Base-by-base conservation (phyloP, 768 basidiomycete genomes). In the Mycena galopus region DNA sequence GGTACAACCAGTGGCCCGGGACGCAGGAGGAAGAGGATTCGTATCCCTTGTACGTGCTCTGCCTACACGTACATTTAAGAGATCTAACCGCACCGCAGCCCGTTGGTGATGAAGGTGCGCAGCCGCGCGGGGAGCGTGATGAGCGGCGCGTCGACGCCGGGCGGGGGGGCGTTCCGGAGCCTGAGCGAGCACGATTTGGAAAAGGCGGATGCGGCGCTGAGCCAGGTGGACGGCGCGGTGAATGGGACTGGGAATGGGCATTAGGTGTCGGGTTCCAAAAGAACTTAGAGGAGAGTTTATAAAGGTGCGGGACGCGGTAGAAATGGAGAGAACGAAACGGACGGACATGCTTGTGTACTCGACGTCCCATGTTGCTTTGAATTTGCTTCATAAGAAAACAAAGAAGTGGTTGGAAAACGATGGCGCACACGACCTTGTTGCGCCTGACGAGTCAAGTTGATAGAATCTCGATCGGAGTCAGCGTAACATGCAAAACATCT, bases 171-270 rank as follows among this genome's bases (percentile, higher is more conserved):
- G 29, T 93, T 91, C 77, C 90, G 90, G 77, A 96, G 92, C 73
- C 82, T 98, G 65, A 96, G 92, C 79, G 97, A 98, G 82, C 87
- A 91, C 62, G 97, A 99, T 81, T 82, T 99, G 76, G 88, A 87
- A 78, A 89, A 89, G 82, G 97, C 97, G 4, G 96, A 99, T 76
- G 94, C 92, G 12, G 96, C 95, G 3, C 88, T 99, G 64, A 93
- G 89, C 77, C 89, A 91, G 77, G 87, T 90, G 21, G 62, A 59
- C 17, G 42, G 65, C 14, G 67, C 29, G 8, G 29, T 8, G 44
- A 37, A 37, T 37, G 35, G 35, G 42, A 10, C n/a, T n/a, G 73
- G 61, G 61, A 77, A 73, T 63, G 74, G 74, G 44, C 55, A 65
- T 27, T 67, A 63, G 58, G 29, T 10, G 16, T 30, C 9, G 14